Conservation (phyloP, 257 asterid species). For the Solanum lignicaule region DNA sequence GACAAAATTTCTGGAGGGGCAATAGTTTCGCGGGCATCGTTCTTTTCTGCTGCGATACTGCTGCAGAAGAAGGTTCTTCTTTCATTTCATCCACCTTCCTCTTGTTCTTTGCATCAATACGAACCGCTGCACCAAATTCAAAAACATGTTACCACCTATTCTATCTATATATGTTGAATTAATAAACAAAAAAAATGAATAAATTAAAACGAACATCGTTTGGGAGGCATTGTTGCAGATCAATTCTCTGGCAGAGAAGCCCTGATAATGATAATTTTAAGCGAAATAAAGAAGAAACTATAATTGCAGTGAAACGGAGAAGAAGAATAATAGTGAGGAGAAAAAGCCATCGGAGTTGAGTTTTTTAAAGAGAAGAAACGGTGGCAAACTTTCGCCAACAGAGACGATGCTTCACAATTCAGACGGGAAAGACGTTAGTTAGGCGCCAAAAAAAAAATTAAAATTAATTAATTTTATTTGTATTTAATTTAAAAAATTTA, state of each 20-base stretch:
- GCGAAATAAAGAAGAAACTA: neutral
- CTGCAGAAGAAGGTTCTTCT: neutral
- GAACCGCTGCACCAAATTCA: neutral
- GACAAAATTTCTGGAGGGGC: neutral
- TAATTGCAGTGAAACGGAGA: neutral
- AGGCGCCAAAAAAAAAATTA: neutral
- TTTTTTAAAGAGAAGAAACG: slow-evolving; percentile 28
- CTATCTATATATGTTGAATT: neutral
- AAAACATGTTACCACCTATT: neutral
- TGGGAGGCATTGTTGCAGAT: neutral
- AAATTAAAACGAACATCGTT: neutral
- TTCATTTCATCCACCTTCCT: neutral
- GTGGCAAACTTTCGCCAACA: slow-evolving; percentile 12
- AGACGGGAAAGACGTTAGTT: neutral
- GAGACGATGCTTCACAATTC: neutral
- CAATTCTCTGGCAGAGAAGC: neutral
- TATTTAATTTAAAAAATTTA: neutral
- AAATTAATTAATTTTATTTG: neutral
- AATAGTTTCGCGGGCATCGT: neutral
- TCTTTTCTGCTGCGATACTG: neutral
- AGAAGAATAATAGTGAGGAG: neutral
- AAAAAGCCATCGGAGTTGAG: neutral
- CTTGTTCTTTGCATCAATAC: neutral
- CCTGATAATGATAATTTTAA: neutral
- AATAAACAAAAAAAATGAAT: neutral